Evolutionary conservation across 208 protist genomes (phyloP), one percentile per base, ranked within the genome.

Genomic region (Trypanosoma lewisi): DNA sequence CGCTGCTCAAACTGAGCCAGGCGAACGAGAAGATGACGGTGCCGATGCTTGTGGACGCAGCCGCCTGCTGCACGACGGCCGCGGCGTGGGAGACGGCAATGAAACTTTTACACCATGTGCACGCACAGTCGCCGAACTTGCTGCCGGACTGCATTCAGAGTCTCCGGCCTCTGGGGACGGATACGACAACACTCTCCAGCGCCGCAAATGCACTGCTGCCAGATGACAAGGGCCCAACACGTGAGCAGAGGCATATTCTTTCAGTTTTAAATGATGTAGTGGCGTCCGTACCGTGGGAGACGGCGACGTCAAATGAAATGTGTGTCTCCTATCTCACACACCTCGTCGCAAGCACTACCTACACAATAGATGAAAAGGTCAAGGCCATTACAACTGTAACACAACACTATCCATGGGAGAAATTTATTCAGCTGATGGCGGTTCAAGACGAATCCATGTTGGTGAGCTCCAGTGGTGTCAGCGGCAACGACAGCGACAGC

Each of bases 291-390:
- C 89, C 89, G 27, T 65, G 67, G 28, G 21, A 65, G 7, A 75
- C 84, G 21, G 84, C 83, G 5, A 31, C 89, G 50, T 54, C 57
- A 23, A 56, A 84, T 62, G 58, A 70, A 30, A 74, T 95, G 50
- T 92, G 85, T 63, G 48, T 58, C 19, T 93, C 85, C 7, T 93
- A 87, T 63, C 64, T 92, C 19, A 83, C 83, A 25, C 84, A 95
- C 58, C 67, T 95, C 19, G 67, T 78, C 3, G 85, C 83, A 19
- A 91, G 85, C 67, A 95, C 89, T 23, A 85, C 82, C 23, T 62
- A 87, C 31, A 52, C 55, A 30, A 27, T 72, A 2, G 71, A 83
- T 27, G 39, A 74, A 23, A 94, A 94, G 60, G 75, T 72, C 44
- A 58, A 39, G 37, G 60, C 73, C 17, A 76, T 90, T 14, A 65